Evolutionary conservation across 2,329 filamentous ascomycete species (phyloP).

Genomic region (Ophiosphaerella korrae): DNA sequence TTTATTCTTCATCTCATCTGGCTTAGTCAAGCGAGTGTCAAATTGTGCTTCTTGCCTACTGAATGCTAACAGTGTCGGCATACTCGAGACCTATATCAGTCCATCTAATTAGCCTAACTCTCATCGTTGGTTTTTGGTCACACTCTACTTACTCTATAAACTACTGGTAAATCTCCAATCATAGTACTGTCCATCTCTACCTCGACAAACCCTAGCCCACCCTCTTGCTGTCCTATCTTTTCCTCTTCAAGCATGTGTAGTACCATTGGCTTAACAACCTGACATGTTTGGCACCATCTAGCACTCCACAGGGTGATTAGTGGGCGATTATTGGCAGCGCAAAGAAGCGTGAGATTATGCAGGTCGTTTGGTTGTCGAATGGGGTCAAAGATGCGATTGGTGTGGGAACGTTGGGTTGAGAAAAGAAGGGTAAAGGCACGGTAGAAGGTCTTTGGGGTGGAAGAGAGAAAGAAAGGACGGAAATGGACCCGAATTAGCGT

Average conservation of each 20-base stretch:
- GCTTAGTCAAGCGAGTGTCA: conserved; percentile 50
- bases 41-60: conserved; percentile 56
- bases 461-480: not conserved
- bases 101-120: not conserved
- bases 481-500: too few species aligned
- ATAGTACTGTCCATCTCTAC: conserved; percentile 55
- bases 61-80: conserved; percentile 58
- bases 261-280: conserved; percentile 50
- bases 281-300: conserved; percentile 54
- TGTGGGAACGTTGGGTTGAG: conserved; percentile 18
- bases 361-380: conserved; percentile 55
- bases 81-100: conserved; percentile 47
- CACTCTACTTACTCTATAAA: conserved; percentile 42
- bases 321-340: conserved; percentile 50
- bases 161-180: conserved; percentile 49
- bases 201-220: conserved; percentile 55
- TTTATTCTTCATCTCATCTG: conserved; percentile 54
- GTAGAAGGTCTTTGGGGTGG: not conserved
- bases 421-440: conserved; percentile 23
- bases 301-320: conserved; percentile 59
- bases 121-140: not conserved
- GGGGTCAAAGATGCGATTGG: conserved; percentile 46
- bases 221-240: conserved; percentile 51
- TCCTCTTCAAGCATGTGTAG: conserved; percentile 51
- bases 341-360: conserved; percentile 54